A percentile compares a stretch with the other conserved stretches of the same genome.
Evolutionary conservation across 305 asterid genomes (phyloP).

Genomic region (Solanum chacoense): DNA sequence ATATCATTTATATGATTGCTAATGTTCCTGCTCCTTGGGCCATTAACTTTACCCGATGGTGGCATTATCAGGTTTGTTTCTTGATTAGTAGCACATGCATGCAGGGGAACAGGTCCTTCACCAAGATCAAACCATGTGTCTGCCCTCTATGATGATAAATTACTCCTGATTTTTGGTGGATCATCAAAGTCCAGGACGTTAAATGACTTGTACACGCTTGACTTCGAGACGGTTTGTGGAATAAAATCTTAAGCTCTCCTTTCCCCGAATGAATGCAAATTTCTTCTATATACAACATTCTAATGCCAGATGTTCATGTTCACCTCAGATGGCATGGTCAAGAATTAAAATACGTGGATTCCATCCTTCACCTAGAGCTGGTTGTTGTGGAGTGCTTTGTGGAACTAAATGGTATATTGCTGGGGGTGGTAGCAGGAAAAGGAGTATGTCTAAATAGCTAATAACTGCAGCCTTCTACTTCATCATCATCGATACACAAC

Average conservation of each 20-base stretch:
- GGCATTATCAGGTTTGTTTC: neutral
- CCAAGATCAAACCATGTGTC: conserved; percentile 87
- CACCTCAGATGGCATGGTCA: conserved; percentile 90
- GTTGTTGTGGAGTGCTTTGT: conserved; percentile 88
- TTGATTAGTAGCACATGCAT: neutral
- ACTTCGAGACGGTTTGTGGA: conserved; percentile 83
- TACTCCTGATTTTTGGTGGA: conserved; percentile 84
- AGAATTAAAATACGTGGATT: conserved; percentile 76
- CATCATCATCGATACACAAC: neutral
- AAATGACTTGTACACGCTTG: conserved; percentile 89
- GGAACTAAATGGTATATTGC: conserved; percentile 96
- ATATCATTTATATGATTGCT: neutral
- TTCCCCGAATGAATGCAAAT: neutral
- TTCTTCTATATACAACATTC: neutral
- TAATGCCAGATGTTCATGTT: conserved; percentile 7
- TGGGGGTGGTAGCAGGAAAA: conserved; percentile 97
- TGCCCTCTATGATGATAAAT: conserved; percentile 86
- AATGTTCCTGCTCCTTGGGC: neutral
- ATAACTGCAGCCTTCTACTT: neutral
- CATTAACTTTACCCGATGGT: neutral
- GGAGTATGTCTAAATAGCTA: conserved; percentile 36
- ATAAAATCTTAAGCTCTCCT: neutral
- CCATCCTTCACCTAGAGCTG: conserved; percentile 98
- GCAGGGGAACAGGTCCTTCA: conserved; percentile 89
- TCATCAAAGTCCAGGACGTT: conserved; percentile 76